Conservation (phyloP, 495 filamentous ascomycete species). For the Jackrogersella minutella region DNA sequence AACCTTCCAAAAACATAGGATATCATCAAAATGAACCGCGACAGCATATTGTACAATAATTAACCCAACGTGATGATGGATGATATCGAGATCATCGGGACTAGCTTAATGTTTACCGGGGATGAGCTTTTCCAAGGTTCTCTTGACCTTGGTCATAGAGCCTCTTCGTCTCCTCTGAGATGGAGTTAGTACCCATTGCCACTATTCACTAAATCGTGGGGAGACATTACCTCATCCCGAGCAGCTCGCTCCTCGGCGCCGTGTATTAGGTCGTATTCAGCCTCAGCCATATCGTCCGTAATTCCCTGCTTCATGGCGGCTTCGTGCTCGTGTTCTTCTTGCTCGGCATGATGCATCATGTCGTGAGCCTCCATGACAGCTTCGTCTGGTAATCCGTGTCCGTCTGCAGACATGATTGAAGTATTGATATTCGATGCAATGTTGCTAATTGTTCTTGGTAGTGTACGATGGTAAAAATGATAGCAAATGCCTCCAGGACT, state of each 20-base stretch:
- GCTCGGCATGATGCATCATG: constrained; percentile 48
- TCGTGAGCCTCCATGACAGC: constrained; percentile 41
- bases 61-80: not conserved
- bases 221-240: constrained; percentile 34
- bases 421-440: not conserved
- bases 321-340: constrained; percentile 46
- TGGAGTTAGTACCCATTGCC: not conserved
- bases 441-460: not conserved
- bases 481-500: not conserved
- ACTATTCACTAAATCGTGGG: no score
- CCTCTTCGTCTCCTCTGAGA: constrained; percentile 22
- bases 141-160: constrained; percentile 35
- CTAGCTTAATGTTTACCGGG: constrained; percentile 39
- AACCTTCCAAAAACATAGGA: constrained; percentile 8
- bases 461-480: not conserved
- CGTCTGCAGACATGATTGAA: constrained; percentile 42
- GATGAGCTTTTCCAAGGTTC: constrained; percentile 36
- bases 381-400: constrained; percentile 41
- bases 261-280: constrained; percentile 44
- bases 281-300: constrained; percentile 41
- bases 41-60: constrained; percentile 16
- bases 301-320: constrained; percentile 42
- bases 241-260: constrained; percentile 39
- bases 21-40: constrained; percentile 15
- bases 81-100: not conserved